Evolutionary conservation across 495 filamentous ascomycete genomes (phyloP).

Genomic region (Aspergillus saccharolyticus): DNA sequence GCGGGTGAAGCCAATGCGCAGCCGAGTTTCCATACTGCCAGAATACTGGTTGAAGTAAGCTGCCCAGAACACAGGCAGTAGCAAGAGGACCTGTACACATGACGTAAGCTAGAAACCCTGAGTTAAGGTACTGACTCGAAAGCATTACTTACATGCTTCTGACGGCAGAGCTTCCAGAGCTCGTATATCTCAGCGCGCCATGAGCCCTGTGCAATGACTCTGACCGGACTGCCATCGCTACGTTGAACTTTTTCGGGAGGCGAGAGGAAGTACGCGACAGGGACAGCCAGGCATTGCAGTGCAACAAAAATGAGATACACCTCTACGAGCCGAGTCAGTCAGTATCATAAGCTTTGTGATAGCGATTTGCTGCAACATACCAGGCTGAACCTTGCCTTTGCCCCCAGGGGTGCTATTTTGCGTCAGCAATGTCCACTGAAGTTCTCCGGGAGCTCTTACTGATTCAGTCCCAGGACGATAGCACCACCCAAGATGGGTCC

Average conservation of each 20-base stretch:
- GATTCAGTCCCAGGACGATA: conserved; percentile 58
- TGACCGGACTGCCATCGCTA: conserved; percentile 49
- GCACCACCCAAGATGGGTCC: conserved; percentile 59
- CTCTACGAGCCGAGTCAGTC: conserved; percentile 10
- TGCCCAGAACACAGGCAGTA: conserved; percentile 37
- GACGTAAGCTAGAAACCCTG: neutral
- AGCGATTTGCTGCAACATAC: conserved; percentile 12
- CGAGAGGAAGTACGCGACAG: conserved; percentile 51
- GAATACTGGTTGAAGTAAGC: conserved; percentile 37
- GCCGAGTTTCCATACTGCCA: conserved; percentile 8
- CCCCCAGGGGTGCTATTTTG: conserved; percentile 11
- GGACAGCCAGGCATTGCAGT: conserved; percentile 50
- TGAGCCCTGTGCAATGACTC: conserved; percentile 38
- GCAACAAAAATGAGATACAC: conserved; percentile 54
- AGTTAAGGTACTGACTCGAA: neutral
- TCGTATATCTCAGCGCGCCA: conserved; percentile 31
- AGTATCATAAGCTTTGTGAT: too few species aligned
- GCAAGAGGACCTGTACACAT: conserved; percentile 16
- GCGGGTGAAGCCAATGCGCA: neutral
- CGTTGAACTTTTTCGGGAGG: conserved; percentile 51
- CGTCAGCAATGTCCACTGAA: conserved; percentile 22
- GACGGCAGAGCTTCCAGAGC: conserved; percentile 25
- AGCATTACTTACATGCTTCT: conserved; percentile 21
- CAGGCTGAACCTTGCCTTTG: conserved; percentile 26
- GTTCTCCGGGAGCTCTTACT: conserved; percentile 12